Base-by-base conservation (phyloP, 768 basidiomycete species). In the Calocybe cyanea region DNA sequence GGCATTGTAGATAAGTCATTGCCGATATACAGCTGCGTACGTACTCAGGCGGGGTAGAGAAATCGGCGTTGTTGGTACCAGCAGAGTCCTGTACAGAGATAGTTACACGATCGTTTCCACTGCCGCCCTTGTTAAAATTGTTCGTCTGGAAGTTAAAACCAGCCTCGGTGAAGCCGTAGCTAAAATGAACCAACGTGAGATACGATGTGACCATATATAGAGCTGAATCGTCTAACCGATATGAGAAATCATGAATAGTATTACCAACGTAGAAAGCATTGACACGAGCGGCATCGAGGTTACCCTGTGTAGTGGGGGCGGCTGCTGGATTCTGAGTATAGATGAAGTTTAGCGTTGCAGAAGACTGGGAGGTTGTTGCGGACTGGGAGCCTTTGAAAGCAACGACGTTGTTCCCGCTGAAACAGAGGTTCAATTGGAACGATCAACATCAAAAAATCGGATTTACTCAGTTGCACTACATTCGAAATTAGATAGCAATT, bases 211-310 rank as follows among this genome's bases (percentile, higher is more conserved):
- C 21, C 28, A 19, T 10, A 31, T 1, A 8, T 17, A 3, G 23
- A 46, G 20, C 11, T 21, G 28, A 31, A 10, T 30, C n/a, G 21
- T 24, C 39, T 13, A 76, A 75, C 48, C 70, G 53, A 50, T 62
- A 64, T 18, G 59, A 48, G 4, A 62, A 40, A 44, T 84, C 81
- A 57, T 85, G 81, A 45, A 80, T 66, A 46, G 69, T 71, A 66
- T 85, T 86, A 53, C 71, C 70, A 31, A 81, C 64, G 59, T 81
- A 84, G 61, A 82, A 85, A 0, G 68, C 69, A 52, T 77, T 76
- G 2, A 73, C 74, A 13, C 74, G 65, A 4, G 80, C 78, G 15
- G 81, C 75, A 47, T 78, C 69, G 33, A 77, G 47, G 57, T 83
- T 81, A 33, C 39, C 63, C 2, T 52, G 46, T 34, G 56, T 60